A percentile compares a stretch with the other conserved stretches of the same genome.
Conservation (phyloP, 441 rosid genomes). For the Macaranga tanarius region DNA sequence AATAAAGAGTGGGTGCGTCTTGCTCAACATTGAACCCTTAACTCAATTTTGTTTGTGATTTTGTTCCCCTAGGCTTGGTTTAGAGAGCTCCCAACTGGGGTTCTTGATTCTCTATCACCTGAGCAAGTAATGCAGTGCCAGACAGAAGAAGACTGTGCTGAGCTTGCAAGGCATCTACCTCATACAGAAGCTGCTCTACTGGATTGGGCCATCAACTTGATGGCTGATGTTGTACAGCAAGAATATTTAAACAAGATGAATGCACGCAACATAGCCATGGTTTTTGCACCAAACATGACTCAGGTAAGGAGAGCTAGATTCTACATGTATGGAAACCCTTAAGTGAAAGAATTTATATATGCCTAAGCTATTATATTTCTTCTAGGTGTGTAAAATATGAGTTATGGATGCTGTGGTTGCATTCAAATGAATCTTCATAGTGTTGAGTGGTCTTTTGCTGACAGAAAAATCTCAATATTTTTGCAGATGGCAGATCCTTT, state of each 20-base stretch:
- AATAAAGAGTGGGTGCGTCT: neutral
- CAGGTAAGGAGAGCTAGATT: constrained; percentile 42
- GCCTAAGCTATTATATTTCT: neutral
- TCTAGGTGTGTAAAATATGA: neutral
- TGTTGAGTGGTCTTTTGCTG: constrained; percentile 1
- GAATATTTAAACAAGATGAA: constrained; percentile 86
- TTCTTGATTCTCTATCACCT: constrained; percentile 74
- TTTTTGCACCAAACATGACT: constrained; percentile 95
- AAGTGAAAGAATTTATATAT: neutral
- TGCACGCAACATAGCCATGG: constrained; percentile 84
- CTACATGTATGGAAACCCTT: neutral
- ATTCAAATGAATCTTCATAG: neutral
- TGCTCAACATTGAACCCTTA: neutral
- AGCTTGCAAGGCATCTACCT: constrained; percentile 66
- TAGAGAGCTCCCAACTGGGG: constrained; percentile 80
- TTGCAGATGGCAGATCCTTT: constrained; percentile 89
- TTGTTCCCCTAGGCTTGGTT: constrained; percentile 72
- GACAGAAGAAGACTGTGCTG: constrained; percentile 67
- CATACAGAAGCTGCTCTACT: constrained; percentile 69
- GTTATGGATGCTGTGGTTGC: neutral
- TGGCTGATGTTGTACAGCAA: constrained; percentile 82
- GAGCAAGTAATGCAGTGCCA: constrained; percentile 84
- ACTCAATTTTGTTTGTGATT: neutral
- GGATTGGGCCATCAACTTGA: constrained; percentile 88
- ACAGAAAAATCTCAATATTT: constrained; percentile 4